These are phyloP conservation scores for Neophaeococcomyces mojaviensis DNA, from an alignment of 2,329 filamentous ascomycete genomes.

Conservation along the genomic window DNA sequence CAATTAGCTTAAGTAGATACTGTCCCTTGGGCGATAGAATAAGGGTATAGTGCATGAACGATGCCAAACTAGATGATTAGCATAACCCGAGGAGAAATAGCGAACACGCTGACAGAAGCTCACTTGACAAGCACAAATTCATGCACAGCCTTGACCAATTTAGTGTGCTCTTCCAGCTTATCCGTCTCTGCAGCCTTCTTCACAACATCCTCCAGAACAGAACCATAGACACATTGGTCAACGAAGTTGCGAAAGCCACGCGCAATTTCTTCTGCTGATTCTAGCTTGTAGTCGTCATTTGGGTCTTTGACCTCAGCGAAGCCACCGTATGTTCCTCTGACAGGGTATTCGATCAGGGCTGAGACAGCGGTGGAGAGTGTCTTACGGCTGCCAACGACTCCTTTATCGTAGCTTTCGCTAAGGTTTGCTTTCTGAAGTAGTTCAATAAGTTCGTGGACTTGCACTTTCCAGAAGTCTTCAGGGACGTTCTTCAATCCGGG, in stretches of 20 bases:
- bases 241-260: constrained; percentile 61
- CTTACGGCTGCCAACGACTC: constrained; percentile 64
- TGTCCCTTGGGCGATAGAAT: constrained; percentile 68
- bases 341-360: constrained; percentile 61
- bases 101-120: constrained; percentile 25
- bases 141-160: constrained; percentile 55
- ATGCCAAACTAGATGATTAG: constrained; percentile 52
- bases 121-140: constrained; percentile 67
- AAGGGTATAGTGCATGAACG: constrained; percentile 66
- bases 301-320: constrained; percentile 33
- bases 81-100: background rate
- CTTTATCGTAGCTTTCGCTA: constrained; percentile 77
- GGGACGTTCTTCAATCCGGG: constrained; percentile 60
- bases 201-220: constrained; percentile 59
- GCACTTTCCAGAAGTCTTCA: constrained; percentile 57
- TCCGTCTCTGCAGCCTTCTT: constrained; percentile 52
- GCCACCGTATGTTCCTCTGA: constrained; percentile 59
- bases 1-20: constrained; percentile 62
- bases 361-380: constrained; percentile 66
- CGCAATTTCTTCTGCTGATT: constrained; percentile 53
- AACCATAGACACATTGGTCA: constrained; percentile 60
- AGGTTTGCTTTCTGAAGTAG: constrained; percentile 61
- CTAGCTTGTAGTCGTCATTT: constrained; percentile 47
- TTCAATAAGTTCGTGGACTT: constrained; percentile 52
- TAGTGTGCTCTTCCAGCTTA: constrained; percentile 57